Base-by-base conservation (phyloP, 2,329 filamentous ascomycete genomes). In the Penicillium aurantiogriseum region DNA sequence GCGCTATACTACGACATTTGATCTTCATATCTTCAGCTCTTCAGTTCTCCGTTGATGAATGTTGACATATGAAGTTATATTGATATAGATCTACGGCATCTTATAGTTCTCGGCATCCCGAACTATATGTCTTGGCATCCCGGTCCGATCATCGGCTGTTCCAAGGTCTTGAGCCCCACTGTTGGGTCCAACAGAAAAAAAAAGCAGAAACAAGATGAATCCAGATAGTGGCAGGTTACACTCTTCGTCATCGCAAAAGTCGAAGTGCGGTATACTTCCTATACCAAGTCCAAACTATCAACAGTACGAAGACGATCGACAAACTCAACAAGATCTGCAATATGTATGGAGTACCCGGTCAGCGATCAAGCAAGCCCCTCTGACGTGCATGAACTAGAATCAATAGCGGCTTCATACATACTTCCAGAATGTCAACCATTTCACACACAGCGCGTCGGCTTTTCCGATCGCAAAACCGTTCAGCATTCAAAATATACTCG, bases 91-190 rank as follows among this genome's bases (percentile, higher is more conserved):
- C 40, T 36, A 33, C 31, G 40, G 17, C 9, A 6, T 49, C 19
- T 35, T 40, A 48, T 40, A 46, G 13, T 31, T 46, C 42, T 57
- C 54, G 54, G 54, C 54, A 57, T 57, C n/a, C 54, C 54, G 54
- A 42, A 27, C 17, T 29, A 35, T 36, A 44, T 21, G 2, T 23
- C 50, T 55, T 63, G 64, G 63, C 60, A 64, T 59, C 19, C 57
- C 63, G 60, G 63, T 54, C 63, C 64, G 63, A 63, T 59, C 56
- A 39, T 65, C 64, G 64, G 64, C 58, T 38, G 39, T 59, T 63
- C 33, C 45, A 47, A 25, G 21, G 15, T 15, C n/a, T 25, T 35
- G 13, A 10, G 56, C 53, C 64, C 64, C 64, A 65, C 63, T 43
- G 46, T 35, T 61, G 51, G 61, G 25, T 58, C 61, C 47, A 51